Evolutionary conservation across 2,329 filamentous ascomycete species (phyloP).

Genomic region (Graphiopsis chlorocephala): DNA sequence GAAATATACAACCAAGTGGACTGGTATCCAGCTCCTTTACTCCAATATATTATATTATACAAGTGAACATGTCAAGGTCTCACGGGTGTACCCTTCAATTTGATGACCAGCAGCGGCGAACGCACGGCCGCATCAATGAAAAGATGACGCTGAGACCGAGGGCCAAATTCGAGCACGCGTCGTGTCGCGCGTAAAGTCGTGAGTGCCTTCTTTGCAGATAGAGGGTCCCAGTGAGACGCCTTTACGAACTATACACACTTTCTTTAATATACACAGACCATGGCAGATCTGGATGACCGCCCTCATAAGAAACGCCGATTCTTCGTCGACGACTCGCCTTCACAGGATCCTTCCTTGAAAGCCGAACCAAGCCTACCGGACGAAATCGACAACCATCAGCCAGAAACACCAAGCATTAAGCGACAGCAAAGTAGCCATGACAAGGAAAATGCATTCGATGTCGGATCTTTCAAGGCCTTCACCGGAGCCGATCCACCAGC

Average conservation of each 20-base stretch:
- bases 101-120: background rate
- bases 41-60: background rate
- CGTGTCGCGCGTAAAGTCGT: slow-evolving; percentile 1
- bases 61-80: slow-evolving; percentile 1
- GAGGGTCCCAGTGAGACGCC: background rate
- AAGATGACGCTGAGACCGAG: slow-evolving; percentile 4
- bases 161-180: slow-evolving; percentile 9
- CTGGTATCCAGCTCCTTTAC: background rate
- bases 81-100: background rate
- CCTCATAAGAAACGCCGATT: slow-evolving; percentile 63
- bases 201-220: background rate
- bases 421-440: slow-evolving; percentile 16
- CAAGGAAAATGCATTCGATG: slow-evolving; percentile 49
- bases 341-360: slow-evolving; percentile 24
- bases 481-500: slow-evolving; percentile 52
- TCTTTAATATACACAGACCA: slow-evolving; percentile 1
- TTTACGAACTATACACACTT: background rate
- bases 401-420: slow-evolving; percentile 18
- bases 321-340: slow-evolving; percentile 53
- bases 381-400: slow-evolving; percentile 30
- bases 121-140: background rate
- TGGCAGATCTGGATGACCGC: slow-evolving; percentile 48
- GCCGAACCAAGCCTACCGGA: slow-evolving; percentile 35
- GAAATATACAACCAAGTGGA: background rate
- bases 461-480: slow-evolving; percentile 54